Evolutionary conservation across 192 early-diverging fungal genomes (phyloP), one percentile per base, ranked within the genome.

Genomic region (Globomyces pollinis-pini): DNA sequence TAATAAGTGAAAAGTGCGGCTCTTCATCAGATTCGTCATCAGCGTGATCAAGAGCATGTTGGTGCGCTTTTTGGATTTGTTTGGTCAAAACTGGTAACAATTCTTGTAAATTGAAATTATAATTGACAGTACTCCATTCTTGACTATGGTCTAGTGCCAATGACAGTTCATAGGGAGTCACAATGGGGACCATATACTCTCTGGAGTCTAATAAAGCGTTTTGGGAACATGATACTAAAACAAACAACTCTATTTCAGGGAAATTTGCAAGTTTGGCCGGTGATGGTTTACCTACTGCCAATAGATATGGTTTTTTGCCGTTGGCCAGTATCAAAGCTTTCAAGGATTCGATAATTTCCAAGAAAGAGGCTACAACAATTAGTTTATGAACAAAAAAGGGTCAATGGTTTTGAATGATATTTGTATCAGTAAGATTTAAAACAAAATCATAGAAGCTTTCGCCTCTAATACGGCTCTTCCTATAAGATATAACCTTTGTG

Each of bases 231-330:
- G 91, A 89, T 4, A 96, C 88, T 28, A 94, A 73, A 3, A 93
- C 89, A 66, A 89, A 96, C 15, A 78, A 82, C 58, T 99, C 86
- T 45, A 98, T 90, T 69, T 99, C 96, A 62, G 90, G 79, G 59
- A 99, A 97, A 52, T 99, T 99, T 30, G 88, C 95, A 68, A 99
- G 84, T 67, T 99, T 99, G 47, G 90, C 88, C 0, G 91, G 88
- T 57, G 90, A 94, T 11, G 94, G 84, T 59, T 97, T 96, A 39
- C 96, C 96, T 63, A 99, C 89, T 1, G 88, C 85, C 58, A 93
- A 86, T 20, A 91, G 67, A 60, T 96, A 92, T 7, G 78, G 77
- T 65, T 95, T 95, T 59, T 87, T 89, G 16, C 87, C 86, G 30
- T 77, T 76, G 1, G 71, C 61, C 7, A 70, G 72, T 39, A 96